Evolutionary conservation across 108 stramenopile species (phyloP).

Genomic region (Cyclotella baltica): DNA sequence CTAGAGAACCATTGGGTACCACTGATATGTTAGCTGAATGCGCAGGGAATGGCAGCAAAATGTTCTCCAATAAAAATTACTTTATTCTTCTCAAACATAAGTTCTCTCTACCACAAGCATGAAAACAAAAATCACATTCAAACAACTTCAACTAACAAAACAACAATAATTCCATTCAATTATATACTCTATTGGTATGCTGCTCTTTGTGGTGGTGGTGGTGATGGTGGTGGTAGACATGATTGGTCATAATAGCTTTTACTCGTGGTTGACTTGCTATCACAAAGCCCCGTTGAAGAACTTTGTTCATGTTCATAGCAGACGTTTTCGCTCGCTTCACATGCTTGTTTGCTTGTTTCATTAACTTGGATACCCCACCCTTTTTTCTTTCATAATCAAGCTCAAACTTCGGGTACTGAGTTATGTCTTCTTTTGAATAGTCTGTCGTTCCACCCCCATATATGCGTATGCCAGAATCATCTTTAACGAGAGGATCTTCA

Average conservation of each 20-base stretch:
- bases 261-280: not conserved
- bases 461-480: not conserved
- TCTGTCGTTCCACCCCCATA: constrained; percentile 1
- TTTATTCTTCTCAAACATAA: too few species aligned
- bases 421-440: not conserved
- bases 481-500: not conserved
- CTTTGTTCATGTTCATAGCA: not conserved
- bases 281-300: not conserved
- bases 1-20: too few species aligned
- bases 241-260: constrained; percentile 3
- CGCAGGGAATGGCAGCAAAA: too few species aligned
- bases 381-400: not conserved
- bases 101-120: not conserved
- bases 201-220: not conserved
- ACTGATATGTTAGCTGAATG: too few species aligned
- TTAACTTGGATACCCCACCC: not conserved
- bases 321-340: not conserved
- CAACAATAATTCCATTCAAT: not conserved
- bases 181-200: not conserved
- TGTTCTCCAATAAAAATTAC: too few species aligned
- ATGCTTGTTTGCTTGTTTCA: not conserved
- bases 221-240: too few species aligned
- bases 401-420: not conserved
- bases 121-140: not conserved
- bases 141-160: not conserved